Conservation (phyloP, 1,139 yeast species). For the Suhomyces atakaporum region DNA sequence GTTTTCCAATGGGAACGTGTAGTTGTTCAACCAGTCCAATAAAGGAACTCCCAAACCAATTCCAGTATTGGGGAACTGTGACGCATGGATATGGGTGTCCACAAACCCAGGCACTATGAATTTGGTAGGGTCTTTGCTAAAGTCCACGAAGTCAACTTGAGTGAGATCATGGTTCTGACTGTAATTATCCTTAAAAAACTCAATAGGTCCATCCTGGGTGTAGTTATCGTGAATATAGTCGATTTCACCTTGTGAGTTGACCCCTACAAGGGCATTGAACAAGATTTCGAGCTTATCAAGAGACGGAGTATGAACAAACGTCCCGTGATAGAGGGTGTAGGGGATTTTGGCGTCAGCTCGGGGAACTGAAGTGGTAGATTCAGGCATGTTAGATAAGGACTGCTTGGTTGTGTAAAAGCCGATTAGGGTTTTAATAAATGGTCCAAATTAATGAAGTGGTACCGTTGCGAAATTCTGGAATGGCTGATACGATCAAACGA, state of each 20-base stretch:
- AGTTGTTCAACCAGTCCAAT: slow-evolving; percentile 82
- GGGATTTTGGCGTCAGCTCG: slow-evolving; percentile 24
- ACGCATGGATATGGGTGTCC: slow-evolving; percentile 95
- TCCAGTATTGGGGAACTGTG: slow-evolving; percentile 94
- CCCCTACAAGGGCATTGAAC: slow-evolving; percentile 37
- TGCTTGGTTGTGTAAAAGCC: no score
- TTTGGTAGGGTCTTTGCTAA: slow-evolving; percentile 31
- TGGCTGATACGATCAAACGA: no score
- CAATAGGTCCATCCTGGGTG: slow-evolving; percentile 9
- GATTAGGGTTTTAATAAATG: no score
- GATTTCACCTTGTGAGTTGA: slow-evolving; percentile 31
- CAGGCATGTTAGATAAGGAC: no score
- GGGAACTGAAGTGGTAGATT: slow-evolving; percentile 1
- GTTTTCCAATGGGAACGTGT: slow-evolving; percentile 87
- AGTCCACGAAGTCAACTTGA: slow-evolving; percentile 31
- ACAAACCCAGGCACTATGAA: slow-evolving; percentile 91
- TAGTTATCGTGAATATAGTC: slow-evolving; percentile 30
- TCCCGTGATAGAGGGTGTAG: slow-evolving; percentile 39
- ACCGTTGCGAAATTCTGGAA: no score
- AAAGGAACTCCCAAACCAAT: slow-evolving; percentile 84
- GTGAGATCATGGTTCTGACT: slow-evolving; percentile 2
- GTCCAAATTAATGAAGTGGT: no score
- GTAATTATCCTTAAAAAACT: slow-evolving; percentile 9
- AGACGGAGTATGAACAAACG: slow-evolving; percentile 40
- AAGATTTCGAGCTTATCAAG: slow-evolving; percentile 30